These are phyloP conservation scores for Schizosaccharomyces octosporus DNA, from an alignment of 805 yeast species.

Conservation along the genomic window DNA sequence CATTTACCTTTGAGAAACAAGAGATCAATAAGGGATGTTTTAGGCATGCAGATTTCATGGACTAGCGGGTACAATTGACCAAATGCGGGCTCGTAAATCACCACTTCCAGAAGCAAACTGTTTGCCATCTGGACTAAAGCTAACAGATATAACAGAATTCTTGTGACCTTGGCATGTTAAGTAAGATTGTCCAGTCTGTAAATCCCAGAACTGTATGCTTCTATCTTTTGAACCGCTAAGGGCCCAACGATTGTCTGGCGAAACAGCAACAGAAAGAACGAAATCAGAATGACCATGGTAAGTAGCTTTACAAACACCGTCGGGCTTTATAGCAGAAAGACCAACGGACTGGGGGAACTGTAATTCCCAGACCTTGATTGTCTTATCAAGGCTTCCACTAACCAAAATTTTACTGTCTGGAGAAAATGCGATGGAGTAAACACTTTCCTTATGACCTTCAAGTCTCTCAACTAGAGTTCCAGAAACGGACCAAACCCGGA, in stretches of 20 bases:
- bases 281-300: conserved; percentile 91
- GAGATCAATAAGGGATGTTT: too few relatives aligned
- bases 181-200: conserved; percentile 68
- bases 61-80: conserved; percentile 19
- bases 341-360: conserved; percentile 12
- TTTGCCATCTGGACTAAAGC: conserved; percentile 68
- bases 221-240: conserved; percentile 90
- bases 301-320: conserved; percentile 52
- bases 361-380: conserved; percentile 87
- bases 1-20: too few relatives aligned
- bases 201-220: conserved; percentile 94
- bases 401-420: conserved; percentile 79
- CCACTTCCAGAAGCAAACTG: conserved; percentile 94
- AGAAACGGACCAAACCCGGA: conserved; percentile 83
- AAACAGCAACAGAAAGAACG: conserved; percentile 77
- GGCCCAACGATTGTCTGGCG: conserved; percentile 78
- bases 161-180: conserved; percentile 92
- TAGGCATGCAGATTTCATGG: not conserved
- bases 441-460: conserved; percentile 90
- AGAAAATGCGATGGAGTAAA: conserved; percentile 80
- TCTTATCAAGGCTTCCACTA: conserved; percentile 82
- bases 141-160: conserved; percentile 82
- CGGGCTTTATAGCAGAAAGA: conserved; percentile 13
- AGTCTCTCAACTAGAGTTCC: conserved; percentile 80
- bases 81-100: conserved; percentile 88